Conservation (phyloP, 2,329 filamentous ascomycete genomes). For the Waltergamsia citrina region DNA sequence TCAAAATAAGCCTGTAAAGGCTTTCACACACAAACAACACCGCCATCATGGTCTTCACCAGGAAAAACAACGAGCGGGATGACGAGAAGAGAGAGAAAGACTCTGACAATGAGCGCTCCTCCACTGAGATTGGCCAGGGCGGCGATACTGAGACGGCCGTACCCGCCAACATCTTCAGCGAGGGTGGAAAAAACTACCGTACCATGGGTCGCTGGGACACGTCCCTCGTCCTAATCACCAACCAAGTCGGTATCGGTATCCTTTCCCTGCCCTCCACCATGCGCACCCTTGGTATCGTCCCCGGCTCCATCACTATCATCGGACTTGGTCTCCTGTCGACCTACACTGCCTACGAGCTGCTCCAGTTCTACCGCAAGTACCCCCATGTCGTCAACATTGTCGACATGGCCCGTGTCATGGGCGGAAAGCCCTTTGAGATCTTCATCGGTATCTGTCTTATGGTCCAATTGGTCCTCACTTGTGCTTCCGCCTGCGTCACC, state of each 20-base stretch:
- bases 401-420: constrained; percentile 53
- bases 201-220: constrained; percentile 23
- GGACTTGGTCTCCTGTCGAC: constrained; percentile 57
- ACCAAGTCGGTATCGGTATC: constrained; percentile 27
- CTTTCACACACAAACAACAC: no score
- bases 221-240: constrained; percentile 20
- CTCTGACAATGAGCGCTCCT: no score
- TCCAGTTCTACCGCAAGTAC: constrained; percentile 60
- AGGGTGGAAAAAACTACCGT: constrained; percentile 19
- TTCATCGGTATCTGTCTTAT: constrained; percentile 50
- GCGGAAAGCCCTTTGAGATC: constrained; percentile 16
- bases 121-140: no score
- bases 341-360: constrained; percentile 37
- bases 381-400: constrained; percentile 63
- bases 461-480: constrained; percentile 64
- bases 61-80: no score
- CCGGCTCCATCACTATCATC: constrained; percentile 58
- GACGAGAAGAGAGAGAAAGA: no score
- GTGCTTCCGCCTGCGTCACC: constrained; percentile 56
- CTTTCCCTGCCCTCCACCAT: constrained; percentile 67
- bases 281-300: constrained; percentile 56
- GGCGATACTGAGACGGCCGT: no score
- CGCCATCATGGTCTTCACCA: no score
- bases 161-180: background rate
- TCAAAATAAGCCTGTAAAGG: no score